Conservation (phyloP, 179 eudicot species). For the Pouteria campechiana region DNA sequence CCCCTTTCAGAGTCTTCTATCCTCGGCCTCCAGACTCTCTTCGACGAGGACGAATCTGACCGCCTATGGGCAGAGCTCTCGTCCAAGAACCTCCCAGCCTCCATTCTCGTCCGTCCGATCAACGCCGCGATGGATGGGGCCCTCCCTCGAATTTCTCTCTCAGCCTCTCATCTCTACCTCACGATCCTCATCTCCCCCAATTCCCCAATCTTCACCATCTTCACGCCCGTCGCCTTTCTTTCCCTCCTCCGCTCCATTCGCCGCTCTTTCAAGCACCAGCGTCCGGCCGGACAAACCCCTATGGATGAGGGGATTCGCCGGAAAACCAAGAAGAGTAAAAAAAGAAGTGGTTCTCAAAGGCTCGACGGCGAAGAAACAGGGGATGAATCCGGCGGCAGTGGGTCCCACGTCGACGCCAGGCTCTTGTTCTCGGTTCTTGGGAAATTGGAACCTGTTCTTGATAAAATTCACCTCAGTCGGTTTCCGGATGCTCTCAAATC, state of each 20-base stretch:
- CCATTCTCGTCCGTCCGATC: conserved; percentile 41
- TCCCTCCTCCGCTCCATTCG: conserved; percentile 65
- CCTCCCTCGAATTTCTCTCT: conserved; percentile 28
- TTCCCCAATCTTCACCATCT: conserved; percentile 70
- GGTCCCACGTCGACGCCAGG: conserved; percentile 39
- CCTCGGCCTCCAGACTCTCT: conserved; percentile 41
- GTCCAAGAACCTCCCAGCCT: conserved; percentile 23
- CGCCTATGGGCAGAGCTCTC: conserved; percentile 40
- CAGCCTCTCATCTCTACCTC: conserved; percentile 53
- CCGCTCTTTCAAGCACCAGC: conserved; percentile 27
- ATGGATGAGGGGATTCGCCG: conserved; percentile 1
- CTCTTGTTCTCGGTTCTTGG: conserved; percentile 50
- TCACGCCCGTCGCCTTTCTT: conserved; percentile 71
- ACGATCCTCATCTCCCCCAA: conserved; percentile 53
- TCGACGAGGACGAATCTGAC: conserved; percentile 26
- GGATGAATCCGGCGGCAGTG: conserved; percentile 23
- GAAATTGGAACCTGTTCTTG: conserved; percentile 44
- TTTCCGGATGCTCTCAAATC: conserved; percentile 80
- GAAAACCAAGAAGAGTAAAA: conserved; percentile 19
- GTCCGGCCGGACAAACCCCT: conserved; percentile 2
- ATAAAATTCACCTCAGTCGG: conserved; percentile 66
- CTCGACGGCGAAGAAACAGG: conserved; percentile 4
- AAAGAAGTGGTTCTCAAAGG: conserved; percentile 9
- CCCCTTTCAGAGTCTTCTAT: conserved; percentile 40
- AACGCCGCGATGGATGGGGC: conserved; percentile 56